Conservation (phyloP, 306 rosid species). For the Gleditsia sinensis region DNA sequence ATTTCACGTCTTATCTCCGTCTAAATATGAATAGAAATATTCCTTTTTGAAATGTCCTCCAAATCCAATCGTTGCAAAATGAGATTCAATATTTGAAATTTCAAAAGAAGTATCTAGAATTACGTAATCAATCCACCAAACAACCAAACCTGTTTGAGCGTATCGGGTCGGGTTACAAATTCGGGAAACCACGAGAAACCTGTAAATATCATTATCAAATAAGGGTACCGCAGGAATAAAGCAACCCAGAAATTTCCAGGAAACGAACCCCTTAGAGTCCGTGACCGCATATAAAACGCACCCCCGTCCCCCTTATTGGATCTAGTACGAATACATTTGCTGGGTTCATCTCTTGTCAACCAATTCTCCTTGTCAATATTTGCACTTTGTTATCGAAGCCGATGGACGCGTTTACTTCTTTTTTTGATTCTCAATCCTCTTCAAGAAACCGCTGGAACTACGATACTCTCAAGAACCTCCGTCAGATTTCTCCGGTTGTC, state of each 20-base stretch:
- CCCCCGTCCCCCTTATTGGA: neutral
- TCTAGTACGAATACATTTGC: neutral
- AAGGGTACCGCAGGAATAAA: neutral
- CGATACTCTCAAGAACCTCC: slow-evolving; percentile 76
- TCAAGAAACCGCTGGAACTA: slow-evolving; percentile 62
- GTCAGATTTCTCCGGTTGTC: slow-evolving; percentile 71
- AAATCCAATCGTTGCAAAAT: too few relatives aligned
- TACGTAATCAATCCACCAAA: neutral
- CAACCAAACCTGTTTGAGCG: neutral
- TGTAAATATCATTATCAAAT: neutral
- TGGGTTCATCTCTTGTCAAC: neutral
- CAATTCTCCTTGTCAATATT: neutral
- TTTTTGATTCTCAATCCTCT: slow-evolving; percentile 61
- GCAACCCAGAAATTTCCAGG: slow-evolving; percentile 33
- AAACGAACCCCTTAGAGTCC: neutral
- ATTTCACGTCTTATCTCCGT: too few relatives aligned
- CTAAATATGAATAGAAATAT: too few relatives aligned
- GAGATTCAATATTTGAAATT: too few relatives aligned
- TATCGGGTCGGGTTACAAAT: neutral
- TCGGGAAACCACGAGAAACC: neutral
- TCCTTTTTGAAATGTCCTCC: too few relatives aligned
- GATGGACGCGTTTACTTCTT: slow-evolving; percentile 75
- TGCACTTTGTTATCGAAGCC: neutral
- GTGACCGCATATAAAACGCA: neutral
- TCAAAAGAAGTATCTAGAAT: neutral